A percentile compares a stretch with the other conserved stretches of the same genome.
These are phyloP conservation scores for Plasmodium gaboni DNA, from an alignment of 169 alveolate species.

Conservation along the genomic window DNA sequence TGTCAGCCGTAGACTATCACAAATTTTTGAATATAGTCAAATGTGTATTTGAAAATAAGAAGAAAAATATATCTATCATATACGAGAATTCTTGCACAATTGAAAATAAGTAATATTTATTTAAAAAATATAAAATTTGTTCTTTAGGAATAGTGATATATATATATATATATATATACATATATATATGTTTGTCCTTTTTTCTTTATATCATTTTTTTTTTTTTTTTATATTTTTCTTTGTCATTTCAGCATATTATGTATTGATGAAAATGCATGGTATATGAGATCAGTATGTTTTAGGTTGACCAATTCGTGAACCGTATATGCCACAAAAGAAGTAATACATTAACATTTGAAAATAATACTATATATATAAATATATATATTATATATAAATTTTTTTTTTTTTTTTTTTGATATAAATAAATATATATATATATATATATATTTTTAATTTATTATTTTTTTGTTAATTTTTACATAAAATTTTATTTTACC, in stretches of 20 bases:
- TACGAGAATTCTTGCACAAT: slow-evolving; percentile 56
- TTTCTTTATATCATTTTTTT: slow-evolving; percentile 3
- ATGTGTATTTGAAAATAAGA: slow-evolving; percentile 51
- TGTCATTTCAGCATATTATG: slow-evolving; percentile 39
- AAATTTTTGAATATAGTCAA: slow-evolving; percentile 47
- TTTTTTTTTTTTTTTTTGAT: neutral
- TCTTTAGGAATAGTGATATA: neutral
- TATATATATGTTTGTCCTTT: neutral
- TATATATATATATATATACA: neutral
- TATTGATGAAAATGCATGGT: slow-evolving; percentile 43
- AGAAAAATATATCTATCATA: slow-evolving; percentile 31
- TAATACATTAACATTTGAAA: too few species aligned
- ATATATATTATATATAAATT: neutral
- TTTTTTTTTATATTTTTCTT: slow-evolving; percentile 1
- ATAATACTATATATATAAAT: too few species aligned
- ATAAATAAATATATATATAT: too few species aligned
- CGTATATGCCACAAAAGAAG: too few species aligned
- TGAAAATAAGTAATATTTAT: slow-evolving; percentile 35
- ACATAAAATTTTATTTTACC: too few species aligned
- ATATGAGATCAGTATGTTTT: slow-evolving; percentile 63
- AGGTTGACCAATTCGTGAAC: slow-evolving; percentile 6
- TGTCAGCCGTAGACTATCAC: slow-evolving; percentile 55
- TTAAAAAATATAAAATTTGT: neutral
- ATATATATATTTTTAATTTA: neutral
- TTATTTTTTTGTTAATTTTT: too few species aligned